Base-by-base conservation (phyloP, 345 rosid species). In the Dimocarpus longan region DNA sequence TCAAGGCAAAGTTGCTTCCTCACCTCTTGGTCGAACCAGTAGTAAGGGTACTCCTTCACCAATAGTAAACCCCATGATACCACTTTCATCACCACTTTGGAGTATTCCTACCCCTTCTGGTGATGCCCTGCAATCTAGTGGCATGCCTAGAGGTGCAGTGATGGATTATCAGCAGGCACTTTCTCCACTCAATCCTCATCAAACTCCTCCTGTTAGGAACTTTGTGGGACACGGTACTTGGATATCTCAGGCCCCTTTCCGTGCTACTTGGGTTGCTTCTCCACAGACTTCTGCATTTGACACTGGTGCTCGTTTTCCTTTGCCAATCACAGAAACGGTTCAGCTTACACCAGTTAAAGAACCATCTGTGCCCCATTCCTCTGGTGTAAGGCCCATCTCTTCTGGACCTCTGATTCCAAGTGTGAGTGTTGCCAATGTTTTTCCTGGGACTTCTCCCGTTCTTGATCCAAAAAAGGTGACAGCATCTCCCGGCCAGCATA, bases 1-100 rank as follows among this genome's bases (percentile, higher is more conserved):
- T 73, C 86, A 80, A 77, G 86, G 88, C 71, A 92, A 91, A 84
- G 84, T 69, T 22, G 80, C 84, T 62, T 79, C 90, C 74, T 75
- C 95, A 24, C 86, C 93, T 60, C 82, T 84, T 71, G 85, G 85
- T 74, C 87, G 90, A 71, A 74, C 87, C 60, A 86, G 79, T 79
- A 84, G 88, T 84, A 97, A 88, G 88, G 87, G 78, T 70, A 89
- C 86, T 59, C 85, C 89, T 43, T 19, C 90, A 15, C 71, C 94
- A 80, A 80, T 78, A 48, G 80, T 75, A 71, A 91, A 85, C 76
- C 87, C 97, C 57, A 74, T 90, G 76, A 80, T 82, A 21, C 95
- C 99, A 65, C 87, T 84, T 68, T 91, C 98, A 70, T 94, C 99
- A 74, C 98, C 98, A 44, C 88, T 92, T 69, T 97, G 98, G 97